Evolutionary conservation across 768 basidiomycete genomes (phyloP).

Genomic region (Chalciporus chontae): DNA sequence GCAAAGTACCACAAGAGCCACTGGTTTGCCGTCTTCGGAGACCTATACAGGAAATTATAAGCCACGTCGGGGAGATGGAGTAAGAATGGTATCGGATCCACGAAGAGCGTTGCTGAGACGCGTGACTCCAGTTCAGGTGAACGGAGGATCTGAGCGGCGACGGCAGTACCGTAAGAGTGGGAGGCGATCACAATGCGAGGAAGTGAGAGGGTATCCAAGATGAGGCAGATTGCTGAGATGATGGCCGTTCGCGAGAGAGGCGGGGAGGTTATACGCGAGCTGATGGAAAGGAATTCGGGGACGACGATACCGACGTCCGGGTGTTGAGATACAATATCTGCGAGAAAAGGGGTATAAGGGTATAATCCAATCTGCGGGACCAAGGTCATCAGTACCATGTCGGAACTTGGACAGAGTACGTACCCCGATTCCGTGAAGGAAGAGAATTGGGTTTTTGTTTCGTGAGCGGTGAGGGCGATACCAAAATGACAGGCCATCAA

Average conservation of each 20-base stretch:
- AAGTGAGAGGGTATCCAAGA: constrained; percentile 43
- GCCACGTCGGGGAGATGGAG: constrained; percentile 61
- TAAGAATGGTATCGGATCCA: constrained; percentile 66
- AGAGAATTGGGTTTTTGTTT: constrained; percentile 52
- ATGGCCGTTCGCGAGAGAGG: constrained; percentile 42
- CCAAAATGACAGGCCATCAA: constrained; percentile 42
- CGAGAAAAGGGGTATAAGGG: constrained; percentile 52
- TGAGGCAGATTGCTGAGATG: constrained; percentile 39
- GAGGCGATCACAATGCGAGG: constrained; percentile 42
- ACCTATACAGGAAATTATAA: constrained; percentile 63
- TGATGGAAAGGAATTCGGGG: constrained; percentile 58
- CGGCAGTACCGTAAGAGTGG: constrained; percentile 63
- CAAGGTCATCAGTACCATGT: neutral
- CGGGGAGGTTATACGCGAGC: constrained; percentile 54
- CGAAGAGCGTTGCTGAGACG: constrained; percentile 45
- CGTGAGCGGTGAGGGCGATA: constrained; percentile 46
- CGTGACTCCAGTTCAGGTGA: constrained; percentile 28
- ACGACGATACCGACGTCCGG: constrained; percentile 56
- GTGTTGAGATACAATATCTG: constrained; percentile 39
- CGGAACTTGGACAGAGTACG: neutral
- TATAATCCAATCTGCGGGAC: constrained; percentile 53
- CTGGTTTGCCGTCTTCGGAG: constrained; percentile 49
- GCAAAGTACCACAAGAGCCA: constrained; percentile 71
- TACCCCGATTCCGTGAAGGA: constrained; percentile 70
- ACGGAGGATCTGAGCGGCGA: constrained; percentile 53